Percentiles rank a stretch among this genome's conserved stretches.
These are phyloP conservation scores for Bipolaris zeicola DNA, from an alignment of 2,329 filamentous ascomycete species.

Conservation along the genomic window DNA sequence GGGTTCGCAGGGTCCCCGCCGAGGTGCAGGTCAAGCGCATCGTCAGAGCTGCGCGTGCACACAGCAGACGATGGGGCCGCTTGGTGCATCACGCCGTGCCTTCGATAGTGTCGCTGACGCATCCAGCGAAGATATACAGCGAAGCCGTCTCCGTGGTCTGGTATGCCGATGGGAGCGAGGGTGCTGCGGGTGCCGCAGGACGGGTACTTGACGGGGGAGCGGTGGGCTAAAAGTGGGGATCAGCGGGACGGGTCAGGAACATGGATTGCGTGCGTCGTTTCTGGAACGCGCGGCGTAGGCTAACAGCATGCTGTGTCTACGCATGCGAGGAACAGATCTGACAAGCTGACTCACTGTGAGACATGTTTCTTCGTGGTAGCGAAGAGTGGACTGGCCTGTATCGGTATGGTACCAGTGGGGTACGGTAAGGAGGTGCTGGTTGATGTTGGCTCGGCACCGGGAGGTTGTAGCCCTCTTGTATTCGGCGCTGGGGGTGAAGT, in stretches of 20 bases:
- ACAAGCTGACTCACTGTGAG: conserved; percentile 11
- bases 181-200: conserved; percentile 23
- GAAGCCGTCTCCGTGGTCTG: conserved; percentile 27
- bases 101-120: conserved; percentile 20
- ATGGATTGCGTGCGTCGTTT: background rate
- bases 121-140: conserved; percentile 32
- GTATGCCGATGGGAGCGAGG: conserved; percentile 28
- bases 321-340: background rate
- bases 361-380: conserved; percentile 8
- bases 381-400: background rate
- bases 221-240: conserved; percentile 8
- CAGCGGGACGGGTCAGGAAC: background rate
- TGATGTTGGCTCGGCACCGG: background rate
- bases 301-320: background rate
- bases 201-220: conserved; percentile 9
- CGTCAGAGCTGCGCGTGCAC: conserved; percentile 70
- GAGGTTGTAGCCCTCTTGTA: background rate
- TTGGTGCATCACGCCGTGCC: background rate
- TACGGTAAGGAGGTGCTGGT: background rate
- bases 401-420: background rate
- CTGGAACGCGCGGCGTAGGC: background rate
- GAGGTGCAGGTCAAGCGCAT: background rate
- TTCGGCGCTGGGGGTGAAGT: background rate
- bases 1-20: background rate
- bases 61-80: conserved; percentile 73